Base-by-base conservation (phyloP, 1,139 yeast species). In the Debaryomyces nepalensis region DNA sequence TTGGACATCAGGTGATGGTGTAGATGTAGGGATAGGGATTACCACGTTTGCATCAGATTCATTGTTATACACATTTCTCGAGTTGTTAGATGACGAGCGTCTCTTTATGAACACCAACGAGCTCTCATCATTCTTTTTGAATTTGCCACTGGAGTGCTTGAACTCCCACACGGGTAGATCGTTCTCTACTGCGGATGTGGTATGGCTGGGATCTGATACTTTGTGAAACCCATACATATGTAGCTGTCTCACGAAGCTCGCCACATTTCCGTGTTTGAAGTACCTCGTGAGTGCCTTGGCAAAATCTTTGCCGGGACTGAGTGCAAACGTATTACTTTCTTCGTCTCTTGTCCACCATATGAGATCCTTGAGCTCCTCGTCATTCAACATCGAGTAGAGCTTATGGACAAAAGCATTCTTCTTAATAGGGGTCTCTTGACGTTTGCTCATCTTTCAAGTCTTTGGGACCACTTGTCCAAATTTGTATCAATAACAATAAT, bases 291-390 rank as follows among this genome's bases (percentile, higher is more conserved):
- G 52, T n/a, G 71, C 69, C 33, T 64, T 60, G 20, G 76, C 73
- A 55, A 73, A 73, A 48, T 71, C 77, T 46, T 70, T 70, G 24
- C 74, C 74, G 2, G 93, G 91, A 45, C 73, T 71, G 20, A 85
- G 64, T 1, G 85, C 81, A 61, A 83, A 82, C 4, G 84, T 78
- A 47, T 80, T 77, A 36, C 70, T 68, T 39, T 75, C 78, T 37
- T 80, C 82, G 40, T 75, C 64, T 37, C 81, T 76, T 4, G 87
- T 78, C 98, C 98, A 93, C 79, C 91, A 82, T 33, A 91, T 88
- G 26, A 73, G 52, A 46, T 69, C 68, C 12, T 64, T 41, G 23
- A 82, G 59, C 26, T 60, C 63, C n/a, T 78, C 73, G 51, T 82
- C 85, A 36, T 67, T 66, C 21, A 82, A 65, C 87, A 82, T 81